Evolutionary conservation across 2,329 filamentous ascomycete species (phyloP).

Genomic region (Cryphonectria naterciae): DNA sequence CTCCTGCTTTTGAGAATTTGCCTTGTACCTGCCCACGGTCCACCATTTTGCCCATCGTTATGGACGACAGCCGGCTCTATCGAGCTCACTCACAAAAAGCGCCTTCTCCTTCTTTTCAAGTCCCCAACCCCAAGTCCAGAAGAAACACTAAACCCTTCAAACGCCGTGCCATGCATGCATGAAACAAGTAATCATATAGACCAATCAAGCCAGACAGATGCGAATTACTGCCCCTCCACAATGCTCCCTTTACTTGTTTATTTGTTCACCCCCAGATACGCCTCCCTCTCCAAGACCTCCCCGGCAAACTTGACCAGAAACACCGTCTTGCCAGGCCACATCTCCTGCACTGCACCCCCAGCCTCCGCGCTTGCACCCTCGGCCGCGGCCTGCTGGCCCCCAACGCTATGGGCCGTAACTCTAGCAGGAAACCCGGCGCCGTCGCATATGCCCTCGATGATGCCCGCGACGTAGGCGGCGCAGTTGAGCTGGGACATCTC

Average conservation of each 20-base stretch:
- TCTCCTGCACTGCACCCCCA: constrained; percentile 65
- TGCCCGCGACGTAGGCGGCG: constrained; percentile 91
- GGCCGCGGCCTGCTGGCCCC: constrained; percentile 56
- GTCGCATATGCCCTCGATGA: constrained; percentile 95
- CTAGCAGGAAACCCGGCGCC: constrained; percentile 86
- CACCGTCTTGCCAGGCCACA: constrained; percentile 97
- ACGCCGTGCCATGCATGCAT: constrained; percentile 26
- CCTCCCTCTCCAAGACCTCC: constrained; percentile 92
- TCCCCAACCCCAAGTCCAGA: constrained; percentile 24
- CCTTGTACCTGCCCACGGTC: not conserved
- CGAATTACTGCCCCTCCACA: not conserved
- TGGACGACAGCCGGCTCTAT: not conserved
- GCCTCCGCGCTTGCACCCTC: constrained; percentile 82
- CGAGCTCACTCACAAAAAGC: not conserved
- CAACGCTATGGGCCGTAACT: constrained; percentile 85
- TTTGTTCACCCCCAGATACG: constrained; percentile 66
- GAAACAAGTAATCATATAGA: constrained; percentile 13
- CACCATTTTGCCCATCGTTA: not conserved
- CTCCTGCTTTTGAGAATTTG: not conserved
- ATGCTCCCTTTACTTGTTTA: constrained; percentile 28
- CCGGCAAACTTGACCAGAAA: constrained; percentile 91
- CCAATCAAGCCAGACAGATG: constrained; percentile 25
- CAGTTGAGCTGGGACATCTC: constrained; percentile 98
- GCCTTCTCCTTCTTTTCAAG: constrained; percentile 14
- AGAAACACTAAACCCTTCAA: constrained; percentile 23